These are phyloP conservation scores for Nicotiana obtusifolia DNA, from an alignment of 257 asterid genomes.

Conservation along the genomic window DNA sequence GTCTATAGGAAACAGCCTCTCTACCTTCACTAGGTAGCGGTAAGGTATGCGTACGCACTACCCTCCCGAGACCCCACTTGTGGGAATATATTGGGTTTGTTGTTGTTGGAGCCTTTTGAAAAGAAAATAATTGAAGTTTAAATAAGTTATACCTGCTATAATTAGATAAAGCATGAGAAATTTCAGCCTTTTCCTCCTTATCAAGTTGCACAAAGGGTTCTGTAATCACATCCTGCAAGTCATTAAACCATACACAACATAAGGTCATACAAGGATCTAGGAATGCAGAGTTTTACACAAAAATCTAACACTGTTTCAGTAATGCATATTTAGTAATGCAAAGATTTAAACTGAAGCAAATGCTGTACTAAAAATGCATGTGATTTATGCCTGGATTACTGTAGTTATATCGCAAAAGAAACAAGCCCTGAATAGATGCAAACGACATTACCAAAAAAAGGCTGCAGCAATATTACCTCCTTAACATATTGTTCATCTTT, in stretches of 20 bases:
- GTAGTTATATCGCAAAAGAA: background rate
- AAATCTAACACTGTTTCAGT: background rate
- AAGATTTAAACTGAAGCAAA: background rate
- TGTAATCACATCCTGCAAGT: constrained; percentile 39
- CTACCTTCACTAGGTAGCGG: too few species aligned
- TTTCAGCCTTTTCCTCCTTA: constrained; percentile 45
- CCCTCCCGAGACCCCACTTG: too few species aligned
- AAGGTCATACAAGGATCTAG: background rate
- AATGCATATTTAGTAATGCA: background rate
- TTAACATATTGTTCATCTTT: constrained; percentile 29
- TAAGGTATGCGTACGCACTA: too few species aligned
- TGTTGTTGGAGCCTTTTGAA: background rate
- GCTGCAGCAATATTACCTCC: constrained; percentile 34
- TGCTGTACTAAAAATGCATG: background rate
- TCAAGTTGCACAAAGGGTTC: constrained; percentile 73
- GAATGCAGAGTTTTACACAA: background rate
- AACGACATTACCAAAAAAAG: background rate
- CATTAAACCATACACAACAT: constrained; percentile 10
- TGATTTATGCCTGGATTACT: too few species aligned
- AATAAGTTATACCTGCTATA: constrained; percentile 36
- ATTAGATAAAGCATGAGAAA: constrained; percentile 39
- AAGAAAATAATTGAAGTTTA: background rate
- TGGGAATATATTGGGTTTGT: too few species aligned
- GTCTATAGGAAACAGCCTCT: too few species aligned
- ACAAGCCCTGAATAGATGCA: constrained; percentile 2